phyloP scores from a whole-genome alignment of 2,329 filamentous ascomycete genomes.

The Hypoxylon sp. region DNA sequence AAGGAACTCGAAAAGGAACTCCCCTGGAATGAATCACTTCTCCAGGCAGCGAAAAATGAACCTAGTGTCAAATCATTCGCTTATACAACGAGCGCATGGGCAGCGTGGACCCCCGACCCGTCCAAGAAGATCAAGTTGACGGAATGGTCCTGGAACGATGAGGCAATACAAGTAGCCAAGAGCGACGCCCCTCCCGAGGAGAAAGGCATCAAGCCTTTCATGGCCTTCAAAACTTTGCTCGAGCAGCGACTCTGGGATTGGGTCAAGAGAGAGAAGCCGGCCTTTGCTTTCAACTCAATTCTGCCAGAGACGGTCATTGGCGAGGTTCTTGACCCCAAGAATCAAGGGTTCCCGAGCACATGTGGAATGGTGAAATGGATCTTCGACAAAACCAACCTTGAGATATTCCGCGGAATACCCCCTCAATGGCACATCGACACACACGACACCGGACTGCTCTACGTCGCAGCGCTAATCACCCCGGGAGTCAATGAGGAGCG shows the following conservation, averaged over 20 bases:
- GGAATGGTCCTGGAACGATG: conserved; percentile 53
- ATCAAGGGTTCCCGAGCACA: conserved; percentile 54
- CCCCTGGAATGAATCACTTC: conserved; percentile 40
- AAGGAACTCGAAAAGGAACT: conserved; percentile 44
- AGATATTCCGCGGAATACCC: conserved; percentile 43
- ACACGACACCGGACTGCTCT: conserved; percentile 52
- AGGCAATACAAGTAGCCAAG: conserved; percentile 47
- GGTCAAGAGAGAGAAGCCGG: conserved; percentile 50
- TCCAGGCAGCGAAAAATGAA: conserved; percentile 49
- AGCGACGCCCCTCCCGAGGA: conserved; percentile 31
- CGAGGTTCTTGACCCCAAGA: conserved; percentile 49
- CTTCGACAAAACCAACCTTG: conserved; percentile 48
- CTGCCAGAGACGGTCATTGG: conserved; percentile 54
- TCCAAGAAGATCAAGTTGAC: conserved; percentile 46
- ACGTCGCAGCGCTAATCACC: conserved; percentile 52
- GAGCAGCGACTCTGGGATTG: conserved; percentile 56
- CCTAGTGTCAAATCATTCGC: conserved; percentile 51
- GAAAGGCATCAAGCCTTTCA: conserved; percentile 51
- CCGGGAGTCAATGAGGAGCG: conserved; percentile 52
- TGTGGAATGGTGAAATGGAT: conserved; percentile 54
- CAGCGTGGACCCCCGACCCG: conserved; percentile 52
- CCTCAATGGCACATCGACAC: conserved; percentile 55
- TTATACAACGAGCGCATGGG: conserved; percentile 55
- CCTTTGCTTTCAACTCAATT: conserved; percentile 54
- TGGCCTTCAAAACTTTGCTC: conserved; percentile 54